Conservation (phyloP, 163 green algal genomes). For the Chlamydomonas reinhardtii region DNA sequence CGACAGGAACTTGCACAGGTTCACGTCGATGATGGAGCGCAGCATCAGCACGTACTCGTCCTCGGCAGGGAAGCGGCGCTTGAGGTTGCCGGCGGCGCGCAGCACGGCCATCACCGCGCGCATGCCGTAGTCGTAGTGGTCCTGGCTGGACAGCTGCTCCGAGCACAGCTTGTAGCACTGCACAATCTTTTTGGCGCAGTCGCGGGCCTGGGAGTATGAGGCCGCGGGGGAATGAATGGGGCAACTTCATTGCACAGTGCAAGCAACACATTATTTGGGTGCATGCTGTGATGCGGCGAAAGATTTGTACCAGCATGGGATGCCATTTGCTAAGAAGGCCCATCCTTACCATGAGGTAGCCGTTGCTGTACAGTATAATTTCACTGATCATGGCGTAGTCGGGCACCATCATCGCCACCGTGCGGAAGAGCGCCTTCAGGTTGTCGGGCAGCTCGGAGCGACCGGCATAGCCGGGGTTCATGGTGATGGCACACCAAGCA, state of each 20-base stretch:
- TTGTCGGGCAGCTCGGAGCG: conserved; percentile 75
- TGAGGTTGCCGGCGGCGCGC: conserved; percentile 79
- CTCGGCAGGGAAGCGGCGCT: conserved; percentile 71
- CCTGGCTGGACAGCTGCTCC: conserved; percentile 74
- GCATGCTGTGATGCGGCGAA: too few relatives aligned
- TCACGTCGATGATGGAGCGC: conserved; percentile 81
- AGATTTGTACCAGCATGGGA: too few relatives aligned
- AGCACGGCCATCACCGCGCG: conserved; percentile 78
- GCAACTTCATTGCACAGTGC: too few relatives aligned
- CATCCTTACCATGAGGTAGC: conserved; percentile 53
- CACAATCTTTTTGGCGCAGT: conserved; percentile 83
- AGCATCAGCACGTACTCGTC: conserved; percentile 84
- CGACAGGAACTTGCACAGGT: conserved; percentile 83
- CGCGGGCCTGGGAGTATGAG: conserved; percentile 50
- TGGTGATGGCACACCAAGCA: conserved; percentile 76
- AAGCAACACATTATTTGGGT: too few relatives aligned
- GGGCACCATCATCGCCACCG: conserved; percentile 76
- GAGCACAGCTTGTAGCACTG: conserved; percentile 83
- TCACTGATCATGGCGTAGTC: conserved; percentile 78
- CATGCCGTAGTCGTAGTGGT: conserved; percentile 80
- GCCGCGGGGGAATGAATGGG: neutral
- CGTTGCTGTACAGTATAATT: conserved; percentile 75
- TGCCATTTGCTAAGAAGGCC: neutral
- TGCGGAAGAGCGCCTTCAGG: conserved; percentile 76
- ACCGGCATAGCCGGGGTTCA: conserved; percentile 75